Evolutionary conservation across 257 asterid genomes (phyloP).

Genomic region (Leonotis leonurus): DNA sequence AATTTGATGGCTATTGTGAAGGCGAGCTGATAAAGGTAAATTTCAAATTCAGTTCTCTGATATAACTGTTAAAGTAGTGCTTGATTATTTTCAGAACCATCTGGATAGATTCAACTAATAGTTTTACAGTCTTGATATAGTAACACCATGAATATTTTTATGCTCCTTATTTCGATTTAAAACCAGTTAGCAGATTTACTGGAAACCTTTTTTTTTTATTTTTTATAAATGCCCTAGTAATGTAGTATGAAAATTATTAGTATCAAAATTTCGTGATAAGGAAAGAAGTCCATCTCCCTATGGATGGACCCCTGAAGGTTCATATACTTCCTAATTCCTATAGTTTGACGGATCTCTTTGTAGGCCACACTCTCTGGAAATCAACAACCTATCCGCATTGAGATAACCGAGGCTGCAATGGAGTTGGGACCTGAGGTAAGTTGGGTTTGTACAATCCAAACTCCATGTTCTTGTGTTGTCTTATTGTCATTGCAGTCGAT

Average conservation of each 20-base stretch:
- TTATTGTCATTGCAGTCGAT: background rate
- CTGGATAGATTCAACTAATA: background rate
- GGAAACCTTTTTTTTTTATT: too few relatives aligned
- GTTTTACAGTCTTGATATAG: background rate
- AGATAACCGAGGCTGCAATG: slow-evolving; percentile 97
- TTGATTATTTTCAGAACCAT: background rate
- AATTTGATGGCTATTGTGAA: slow-evolving; percentile 93
- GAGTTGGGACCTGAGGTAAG: slow-evolving; percentile 84
- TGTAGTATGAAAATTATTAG: background rate
- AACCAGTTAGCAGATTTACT: background rate
- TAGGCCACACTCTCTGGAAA: slow-evolving; percentile 94
- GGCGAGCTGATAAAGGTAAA: slow-evolving; percentile 85
- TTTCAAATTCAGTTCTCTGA: background rate
- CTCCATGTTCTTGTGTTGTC: background rate
- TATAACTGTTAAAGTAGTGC: background rate
- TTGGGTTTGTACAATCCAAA: slow-evolving; percentile 5
- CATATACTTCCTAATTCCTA: background rate
- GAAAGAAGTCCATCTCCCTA: background rate
- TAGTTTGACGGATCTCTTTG: slow-evolving; percentile 14
- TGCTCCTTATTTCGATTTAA: background rate
- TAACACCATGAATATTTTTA: background rate
- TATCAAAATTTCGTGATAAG: background rate
- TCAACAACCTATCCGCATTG: slow-evolving; percentile 90
- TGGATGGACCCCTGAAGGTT: background rate
- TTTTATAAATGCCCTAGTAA: background rate